A percentile compares a stretch with the other conserved stretches of the same genome.
Conservation (phyloP, 169 alveolate genomes). For the Eimeria acervulina region DNA sequence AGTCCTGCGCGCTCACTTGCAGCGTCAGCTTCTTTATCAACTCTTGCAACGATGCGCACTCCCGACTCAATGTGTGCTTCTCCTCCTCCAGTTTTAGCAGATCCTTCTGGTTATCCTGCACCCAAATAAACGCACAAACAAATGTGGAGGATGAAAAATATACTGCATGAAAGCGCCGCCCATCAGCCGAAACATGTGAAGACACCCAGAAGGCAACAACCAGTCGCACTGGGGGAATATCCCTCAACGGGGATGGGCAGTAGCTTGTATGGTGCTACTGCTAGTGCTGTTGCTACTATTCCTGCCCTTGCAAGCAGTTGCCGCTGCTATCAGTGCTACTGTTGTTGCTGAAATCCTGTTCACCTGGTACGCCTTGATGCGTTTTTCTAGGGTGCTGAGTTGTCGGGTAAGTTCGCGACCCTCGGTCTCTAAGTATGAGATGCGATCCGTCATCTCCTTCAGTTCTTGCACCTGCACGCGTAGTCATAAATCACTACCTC, state of each 20-base stretch:
- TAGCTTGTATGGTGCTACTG: background rate
- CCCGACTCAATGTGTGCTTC: background rate
- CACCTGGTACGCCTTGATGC: constrained; percentile 73
- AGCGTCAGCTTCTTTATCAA: constrained; percentile 35
- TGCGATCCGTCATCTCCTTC: constrained; percentile 81
- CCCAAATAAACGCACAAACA: background rate
- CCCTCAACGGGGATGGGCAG: background rate
- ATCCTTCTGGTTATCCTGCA: constrained; percentile 54
- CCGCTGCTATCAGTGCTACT: background rate
- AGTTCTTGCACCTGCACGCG: constrained; percentile 71
- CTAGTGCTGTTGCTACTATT: background rate
- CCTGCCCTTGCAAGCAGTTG: background rate
- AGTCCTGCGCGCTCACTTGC: constrained; percentile 62
- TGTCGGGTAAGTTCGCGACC: constrained; percentile 72
- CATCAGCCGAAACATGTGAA: background rate
- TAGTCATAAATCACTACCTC: background rate
- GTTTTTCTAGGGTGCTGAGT: constrained; percentile 46
- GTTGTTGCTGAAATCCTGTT: background rate
- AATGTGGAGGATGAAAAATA: background rate
- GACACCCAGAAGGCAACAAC: background rate
- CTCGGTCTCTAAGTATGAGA: constrained; percentile 68
- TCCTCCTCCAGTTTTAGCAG: constrained; percentile 52
- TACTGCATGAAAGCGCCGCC: background rate
- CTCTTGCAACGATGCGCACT: constrained; percentile 61
- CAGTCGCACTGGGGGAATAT: background rate